A percentile compares a stretch with the other conserved stretches of the same genome.
Evolutionary conservation across 257 asterid species (phyloP).

Genomic region (Solanum etuberosum): DNA sequence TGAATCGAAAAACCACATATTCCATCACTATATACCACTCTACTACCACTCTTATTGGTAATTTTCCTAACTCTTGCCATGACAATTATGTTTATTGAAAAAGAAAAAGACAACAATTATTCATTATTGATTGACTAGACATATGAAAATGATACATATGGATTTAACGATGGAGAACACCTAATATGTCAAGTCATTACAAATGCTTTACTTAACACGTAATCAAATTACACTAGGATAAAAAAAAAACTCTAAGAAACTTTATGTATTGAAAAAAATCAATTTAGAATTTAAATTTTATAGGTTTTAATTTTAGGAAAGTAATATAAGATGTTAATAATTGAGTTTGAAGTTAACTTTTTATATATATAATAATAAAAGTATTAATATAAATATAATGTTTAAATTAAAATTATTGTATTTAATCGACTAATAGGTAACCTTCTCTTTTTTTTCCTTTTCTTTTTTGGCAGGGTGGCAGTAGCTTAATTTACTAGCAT

Average conservation of each 20-base stretch:
- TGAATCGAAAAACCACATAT: no score
- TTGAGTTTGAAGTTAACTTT: neutral
- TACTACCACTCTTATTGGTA: neutral
- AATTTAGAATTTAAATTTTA: neutral
- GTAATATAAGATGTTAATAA: neutral
- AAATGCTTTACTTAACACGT: neutral
- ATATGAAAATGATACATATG: neutral
- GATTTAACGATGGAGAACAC: neutral
- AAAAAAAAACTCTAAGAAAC: neutral
- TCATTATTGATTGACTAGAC: neutral
- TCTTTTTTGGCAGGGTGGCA: neutral
- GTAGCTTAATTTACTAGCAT: neutral
- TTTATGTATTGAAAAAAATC: neutral
- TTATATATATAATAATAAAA: no score
- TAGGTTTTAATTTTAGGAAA: neutral
- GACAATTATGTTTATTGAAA: neutral
- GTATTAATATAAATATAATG: neutral
- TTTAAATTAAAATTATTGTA: neutral
- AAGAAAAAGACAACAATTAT: neutral
- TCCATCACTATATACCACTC: neutral
- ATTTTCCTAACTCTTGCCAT: neutral
- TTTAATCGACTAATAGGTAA: neutral
- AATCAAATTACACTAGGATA: neutral
- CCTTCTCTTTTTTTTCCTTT: neutral
- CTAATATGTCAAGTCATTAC: neutral